Evolutionary conservation across 1,284 basidiomycete genomes (phyloP).

Genomic region (Pulveroboletus sp.): DNA sequence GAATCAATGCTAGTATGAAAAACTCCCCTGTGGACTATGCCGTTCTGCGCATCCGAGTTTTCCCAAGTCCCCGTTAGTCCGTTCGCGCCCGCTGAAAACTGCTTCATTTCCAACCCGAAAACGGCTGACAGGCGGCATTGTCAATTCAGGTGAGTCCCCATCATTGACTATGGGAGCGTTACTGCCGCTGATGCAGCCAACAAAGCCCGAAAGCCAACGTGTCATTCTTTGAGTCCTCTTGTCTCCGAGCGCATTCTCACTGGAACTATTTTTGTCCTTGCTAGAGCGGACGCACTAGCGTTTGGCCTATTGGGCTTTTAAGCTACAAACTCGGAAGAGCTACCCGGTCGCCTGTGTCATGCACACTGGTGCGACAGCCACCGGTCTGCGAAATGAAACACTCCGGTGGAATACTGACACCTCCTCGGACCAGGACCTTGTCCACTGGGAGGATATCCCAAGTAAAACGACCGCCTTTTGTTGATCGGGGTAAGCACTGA

Average conservation of each 20-base stretch:
- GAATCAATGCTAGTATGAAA: constrained; percentile 21
- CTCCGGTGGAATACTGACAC: not conserved
- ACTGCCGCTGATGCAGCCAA: constrained; percentile 26
- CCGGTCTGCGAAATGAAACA: constrained; percentile 11
- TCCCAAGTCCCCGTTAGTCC: constrained; percentile 22
- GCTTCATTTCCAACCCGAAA: constrained; percentile 13
- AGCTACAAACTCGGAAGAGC: constrained; percentile 16
- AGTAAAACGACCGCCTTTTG: constrained; percentile 13
- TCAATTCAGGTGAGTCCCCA: constrained; percentile 6
- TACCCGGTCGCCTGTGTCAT: constrained; percentile 18
- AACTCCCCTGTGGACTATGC: not conserved
- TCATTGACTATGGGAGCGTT: constrained; percentile 25
- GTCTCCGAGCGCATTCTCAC: constrained; percentile 28
- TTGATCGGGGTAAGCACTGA: constrained; percentile 7
- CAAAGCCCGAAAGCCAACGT: constrained; percentile 24
- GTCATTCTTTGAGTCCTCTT: constrained; percentile 10
- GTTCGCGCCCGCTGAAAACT: constrained; percentile 1
- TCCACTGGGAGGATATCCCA: constrained; percentile 7
- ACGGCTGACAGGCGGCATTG: constrained; percentile 5
- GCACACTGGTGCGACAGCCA: constrained; percentile 7
- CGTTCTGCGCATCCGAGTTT: constrained; percentile 11
- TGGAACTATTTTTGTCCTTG: constrained; percentile 24
- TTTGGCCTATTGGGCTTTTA: constrained; percentile 8
- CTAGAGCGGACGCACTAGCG: constrained; percentile 1
- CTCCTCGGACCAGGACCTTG: constrained; percentile 25